Conservation (phyloP, 148 eudicot genomes). For the Mesembryanthemum crystallinum region DNA sequence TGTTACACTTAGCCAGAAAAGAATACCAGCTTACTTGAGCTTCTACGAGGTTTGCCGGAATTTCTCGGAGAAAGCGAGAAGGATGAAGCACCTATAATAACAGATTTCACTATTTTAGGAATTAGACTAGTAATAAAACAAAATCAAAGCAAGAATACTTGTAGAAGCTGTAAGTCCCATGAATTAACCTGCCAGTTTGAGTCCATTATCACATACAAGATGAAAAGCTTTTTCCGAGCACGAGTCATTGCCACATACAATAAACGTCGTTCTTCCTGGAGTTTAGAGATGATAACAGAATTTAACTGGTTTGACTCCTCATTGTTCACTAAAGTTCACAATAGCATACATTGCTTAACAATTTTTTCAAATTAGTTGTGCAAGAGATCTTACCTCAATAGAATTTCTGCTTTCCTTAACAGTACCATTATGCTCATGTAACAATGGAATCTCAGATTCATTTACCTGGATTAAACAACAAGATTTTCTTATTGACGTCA, state of each 20-base stretch:
- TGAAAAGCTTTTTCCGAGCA: slow-evolving; percentile 77
- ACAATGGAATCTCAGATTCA: slow-evolving; percentile 90
- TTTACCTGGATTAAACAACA: slow-evolving; percentile 51
- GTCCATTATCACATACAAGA: slow-evolving; percentile 70
- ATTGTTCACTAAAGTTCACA: neutral
- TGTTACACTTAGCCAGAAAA: neutral
- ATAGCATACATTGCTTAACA: neutral
- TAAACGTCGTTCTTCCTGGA: slow-evolving; percentile 84
- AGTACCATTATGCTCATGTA: slow-evolving; percentile 77
- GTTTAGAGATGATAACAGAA: slow-evolving; percentile 5
- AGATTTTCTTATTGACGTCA: neutral
- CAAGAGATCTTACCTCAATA: slow-evolving; percentile 57
- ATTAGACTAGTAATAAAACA: neutral
- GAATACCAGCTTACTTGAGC: slow-evolving; percentile 43
- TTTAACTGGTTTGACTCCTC: neutral
- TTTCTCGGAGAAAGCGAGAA: slow-evolving; percentile 85
- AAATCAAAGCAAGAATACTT: slow-evolving; percentile 9
- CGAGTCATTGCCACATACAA: slow-evolving; percentile 98
- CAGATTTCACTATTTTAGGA: neutral
- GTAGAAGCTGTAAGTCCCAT: neutral
- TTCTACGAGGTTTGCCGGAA: slow-evolving; percentile 66
- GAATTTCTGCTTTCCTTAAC: slow-evolving; percentile 49
- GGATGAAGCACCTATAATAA: slow-evolving; percentile 79
- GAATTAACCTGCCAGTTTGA: slow-evolving; percentile 84
- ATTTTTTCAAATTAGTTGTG: neutral